These are phyloP conservation scores for Hanseniaspora lindneri DNA, from an alignment of 805 yeast species.

Conservation along the genomic window DNA sequence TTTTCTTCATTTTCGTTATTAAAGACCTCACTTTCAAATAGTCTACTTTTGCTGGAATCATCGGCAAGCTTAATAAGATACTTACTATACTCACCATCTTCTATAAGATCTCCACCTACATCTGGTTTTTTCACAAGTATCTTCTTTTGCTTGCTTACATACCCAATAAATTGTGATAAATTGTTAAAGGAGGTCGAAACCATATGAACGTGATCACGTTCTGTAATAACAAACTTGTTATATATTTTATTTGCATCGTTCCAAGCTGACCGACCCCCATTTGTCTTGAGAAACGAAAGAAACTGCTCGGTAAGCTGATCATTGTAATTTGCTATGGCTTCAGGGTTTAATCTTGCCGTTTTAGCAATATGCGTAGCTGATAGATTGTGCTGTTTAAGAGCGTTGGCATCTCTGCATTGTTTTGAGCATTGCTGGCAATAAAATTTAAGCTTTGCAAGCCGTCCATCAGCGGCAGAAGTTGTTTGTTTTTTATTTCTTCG, in stretches of 20 bases:
- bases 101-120: neutral
- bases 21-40: neutral
- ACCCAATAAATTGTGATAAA: constrained; percentile 53
- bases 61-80: constrained; percentile 1
- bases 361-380: constrained; percentile 66
- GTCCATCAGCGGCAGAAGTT: constrained; percentile 25
- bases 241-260: constrained; percentile 76
- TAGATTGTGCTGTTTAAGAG: constrained; percentile 77
- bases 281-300: constrained; percentile 47
- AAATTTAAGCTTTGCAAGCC: constrained; percentile 50
- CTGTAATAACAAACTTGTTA: constrained; percentile 67
- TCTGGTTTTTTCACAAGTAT: constrained; percentile 30
- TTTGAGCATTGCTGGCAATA: constrained; percentile 87
- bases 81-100: constrained; percentile 14
- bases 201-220: constrained; percentile 78
- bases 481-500: constrained; percentile 67
- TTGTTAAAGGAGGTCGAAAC: constrained; percentile 75
- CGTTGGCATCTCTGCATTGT: constrained; percentile 93
- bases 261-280: constrained; percentile 32
- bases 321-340: constrained; percentile 49
- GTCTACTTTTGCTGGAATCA: neutral
- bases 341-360: constrained; percentile 37
- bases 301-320: constrained; percentile 52
- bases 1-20: neutral
- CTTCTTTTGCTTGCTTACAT: constrained; percentile 45